Conservation (phyloP, 805 yeast genomes). For the Kuraishia borneana region DNA sequence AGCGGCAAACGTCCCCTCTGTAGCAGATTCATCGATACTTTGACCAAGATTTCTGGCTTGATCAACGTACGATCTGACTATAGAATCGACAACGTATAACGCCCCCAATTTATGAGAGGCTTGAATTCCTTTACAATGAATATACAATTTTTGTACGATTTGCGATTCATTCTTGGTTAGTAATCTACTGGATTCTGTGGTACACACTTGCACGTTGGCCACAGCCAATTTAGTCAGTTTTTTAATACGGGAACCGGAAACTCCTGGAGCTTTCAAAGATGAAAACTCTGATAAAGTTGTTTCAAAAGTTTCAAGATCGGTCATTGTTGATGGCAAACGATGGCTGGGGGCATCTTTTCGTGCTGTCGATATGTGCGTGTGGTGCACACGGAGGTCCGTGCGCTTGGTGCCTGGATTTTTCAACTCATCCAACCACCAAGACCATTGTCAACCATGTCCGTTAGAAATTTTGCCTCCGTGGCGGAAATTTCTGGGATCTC, state of each 20-base stretch:
- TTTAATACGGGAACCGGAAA: conserved; percentile 91
- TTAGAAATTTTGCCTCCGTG: conserved; percentile 1
- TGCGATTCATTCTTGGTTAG: conserved; percentile 25
- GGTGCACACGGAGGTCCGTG: background rate
- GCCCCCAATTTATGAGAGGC: conserved; percentile 82
- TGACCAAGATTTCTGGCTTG: conserved; percentile 44
- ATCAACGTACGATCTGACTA: conserved; percentile 77
- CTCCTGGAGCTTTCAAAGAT: conserved; percentile 74
- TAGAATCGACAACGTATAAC: conserved; percentile 84
- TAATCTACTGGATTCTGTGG: background rate
- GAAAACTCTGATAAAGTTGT: conserved; percentile 35
- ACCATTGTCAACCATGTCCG: background rate
- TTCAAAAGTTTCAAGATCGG: conserved; percentile 30
- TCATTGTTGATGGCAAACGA: background rate
- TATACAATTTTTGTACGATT: conserved; percentile 45
- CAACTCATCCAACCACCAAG: background rate
- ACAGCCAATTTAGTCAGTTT: conserved; percentile 71
- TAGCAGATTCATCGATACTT: conserved; percentile 34
- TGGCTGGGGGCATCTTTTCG: background rate
- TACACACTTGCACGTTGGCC: conserved; percentile 39
- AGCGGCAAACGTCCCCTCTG: conserved; percentile 64
- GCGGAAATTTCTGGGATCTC: conserved; percentile 11
- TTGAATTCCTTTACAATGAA: conserved; percentile 64
- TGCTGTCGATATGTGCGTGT: background rate
- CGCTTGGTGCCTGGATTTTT: background rate